phyloP scores from a whole-genome alignment of 352 stramenopile genomes.

The Phytophthora syringae region DNA sequence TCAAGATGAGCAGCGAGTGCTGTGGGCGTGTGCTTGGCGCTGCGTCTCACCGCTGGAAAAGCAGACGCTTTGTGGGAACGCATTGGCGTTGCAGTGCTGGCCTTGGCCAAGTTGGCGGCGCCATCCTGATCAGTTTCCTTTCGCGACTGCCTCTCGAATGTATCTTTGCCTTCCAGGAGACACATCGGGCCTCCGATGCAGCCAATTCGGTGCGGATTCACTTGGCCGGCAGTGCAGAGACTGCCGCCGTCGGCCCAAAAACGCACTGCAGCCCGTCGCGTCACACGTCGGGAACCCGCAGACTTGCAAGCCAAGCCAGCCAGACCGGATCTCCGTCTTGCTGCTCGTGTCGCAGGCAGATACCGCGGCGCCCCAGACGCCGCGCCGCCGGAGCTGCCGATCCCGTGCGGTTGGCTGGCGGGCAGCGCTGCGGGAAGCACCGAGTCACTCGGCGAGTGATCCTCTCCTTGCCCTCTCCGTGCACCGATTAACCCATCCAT shows the following conservation, averaged over 20 bases:
- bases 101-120: background rate
- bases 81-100: constrained; percentile 15
- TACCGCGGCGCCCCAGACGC: constrained; percentile 1
- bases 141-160: constrained; percentile 17
- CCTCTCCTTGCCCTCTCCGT: constrained; percentile 12
- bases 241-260: constrained; percentile 21
- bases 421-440: constrained; percentile 15
- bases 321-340: constrained; percentile 23
- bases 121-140: constrained; percentile 39
- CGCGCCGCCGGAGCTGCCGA: constrained; percentile 14
- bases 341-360: constrained; percentile 24
- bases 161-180: constrained; percentile 25
- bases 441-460: constrained; percentile 13
- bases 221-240: constrained; percentile 17
- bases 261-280: constrained; percentile 28
- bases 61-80: constrained; percentile 36
- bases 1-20: constrained; percentile 26
- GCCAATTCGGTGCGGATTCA: constrained; percentile 25
- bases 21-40: background rate
- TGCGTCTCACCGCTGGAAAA: constrained; percentile 37
- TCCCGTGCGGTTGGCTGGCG: constrained; percentile 15
- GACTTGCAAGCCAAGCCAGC: constrained; percentile 8
- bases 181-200: no score
- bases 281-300: constrained; percentile 32
- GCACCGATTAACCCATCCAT: constrained; percentile 33